A percentile compares a stretch with the other conserved stretches of the same genome.
Evolutionary conservation across 192 early-diverging fungal genomes (phyloP).

Genomic region (Geosiphon pyriformis): DNA sequence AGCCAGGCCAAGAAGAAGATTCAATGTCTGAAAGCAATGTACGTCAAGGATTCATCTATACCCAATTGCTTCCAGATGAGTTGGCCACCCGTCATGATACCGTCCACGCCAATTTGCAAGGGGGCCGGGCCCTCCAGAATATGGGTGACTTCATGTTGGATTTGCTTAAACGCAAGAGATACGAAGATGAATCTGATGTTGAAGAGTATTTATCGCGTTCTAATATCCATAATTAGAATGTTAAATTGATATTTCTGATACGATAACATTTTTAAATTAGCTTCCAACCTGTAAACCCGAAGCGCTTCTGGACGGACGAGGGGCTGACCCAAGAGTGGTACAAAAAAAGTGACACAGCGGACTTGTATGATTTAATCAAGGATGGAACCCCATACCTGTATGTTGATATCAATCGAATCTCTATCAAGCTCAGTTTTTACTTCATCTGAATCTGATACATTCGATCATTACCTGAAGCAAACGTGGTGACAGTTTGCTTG

Average conservation of each 20-base stretch:
- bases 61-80: conserved; percentile 29
- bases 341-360: background rate
- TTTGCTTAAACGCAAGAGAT: background rate
- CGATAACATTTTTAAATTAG: too few species aligned
- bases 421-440: too few species aligned
- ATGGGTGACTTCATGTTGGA: background rate
- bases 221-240: background rate
- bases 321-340: background rate
- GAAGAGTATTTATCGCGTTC: background rate
- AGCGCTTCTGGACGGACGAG: background rate
- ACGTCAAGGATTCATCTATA: conserved; percentile 60
- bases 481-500: background rate
- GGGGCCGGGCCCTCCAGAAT: background rate
- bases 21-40: conserved; percentile 55
- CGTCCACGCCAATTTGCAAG: conserved; percentile 3
- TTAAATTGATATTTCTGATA: too few species aligned
- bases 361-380: background rate
- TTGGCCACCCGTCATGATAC: conserved; percentile 26
- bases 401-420: too few species aligned
- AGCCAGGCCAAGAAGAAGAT: conserved; percentile 46
- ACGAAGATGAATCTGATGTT: background rate
- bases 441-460: too few species aligned
- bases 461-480: too few species aligned
- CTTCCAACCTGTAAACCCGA: too few species aligned
- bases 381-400: background rate